Base-by-base conservation (phyloP, 2,329 filamentous ascomycete species). In the Apiospora hydei region DNA sequence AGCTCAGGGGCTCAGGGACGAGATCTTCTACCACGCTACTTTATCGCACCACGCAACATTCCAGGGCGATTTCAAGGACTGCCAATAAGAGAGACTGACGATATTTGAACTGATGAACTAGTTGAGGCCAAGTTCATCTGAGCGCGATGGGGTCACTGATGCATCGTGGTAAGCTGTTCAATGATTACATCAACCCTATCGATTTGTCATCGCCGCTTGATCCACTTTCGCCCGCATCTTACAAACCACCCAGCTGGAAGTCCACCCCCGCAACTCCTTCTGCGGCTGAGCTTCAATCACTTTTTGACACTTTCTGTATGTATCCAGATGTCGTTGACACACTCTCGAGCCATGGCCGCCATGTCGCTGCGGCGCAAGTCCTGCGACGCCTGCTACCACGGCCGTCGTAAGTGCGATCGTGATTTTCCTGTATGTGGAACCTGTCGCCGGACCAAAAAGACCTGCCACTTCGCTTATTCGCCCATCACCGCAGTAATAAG, bases 171-270 rank as follows among this genome's bases (percentile, higher is more conserved):
- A 38, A 38, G 7, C 34, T 46, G 16, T 18, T 21, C 16, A 21
- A 21, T 47, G 34, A 38, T 38, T 21, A 21, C 44, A 47, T 47
- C 8, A 38, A 38, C 11, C 14, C 5, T 49, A 7, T n/a, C 47
- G n/a, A 49, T 49, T 49, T 49, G 47, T 49, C 47, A 49, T 49
- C 47, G n/a, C 47, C 47, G 47, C 47, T 24, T 49, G 47, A 49
- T 49, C 47, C 47, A 49, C 47, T 49, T 49, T 49, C 5, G 21
- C 47, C 47, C 47, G 47, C 47, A 49, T 49, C 21, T 49, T 24
- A 24, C 47, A 2, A 49, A 49, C n/a, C 34, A 49, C 21, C 10
- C 21, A 11, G 18, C 21, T 24, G 21, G n/a, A 16, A 47, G 44
- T 21, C 3, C 44, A 47, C 44, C 16, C 44, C 44, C 44, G 44